Evolutionary conservation across 306 rosid species (phyloP), one percentile per base, ranked within the genome.

Genomic region (Citrullus amarus): DNA sequence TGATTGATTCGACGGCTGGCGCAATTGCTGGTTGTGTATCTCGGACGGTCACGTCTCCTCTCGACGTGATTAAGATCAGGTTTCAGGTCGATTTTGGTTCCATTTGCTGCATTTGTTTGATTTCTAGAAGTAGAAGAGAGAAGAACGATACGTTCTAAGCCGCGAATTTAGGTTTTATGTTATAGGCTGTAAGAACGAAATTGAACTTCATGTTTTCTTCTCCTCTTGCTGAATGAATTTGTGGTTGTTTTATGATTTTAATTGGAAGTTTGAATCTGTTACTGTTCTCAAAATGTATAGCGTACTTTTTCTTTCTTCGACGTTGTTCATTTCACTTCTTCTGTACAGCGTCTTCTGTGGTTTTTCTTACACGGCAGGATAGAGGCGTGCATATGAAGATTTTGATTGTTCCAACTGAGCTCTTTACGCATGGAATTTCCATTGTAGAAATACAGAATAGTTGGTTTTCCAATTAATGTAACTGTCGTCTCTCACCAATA

Each of bases 21-120:
- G 93, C 96, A 39, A 86, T 89, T 79, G 87, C 98, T 15, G 97
- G 98, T 43, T 97, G 88, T 34, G 87, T 95, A 34, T 92, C 98
- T 39, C 85, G 97, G 74, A 95, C 92, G 3, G 92, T 95, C 9
- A 95, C 98, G 44, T 92, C 97, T 17, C 98, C 97, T 41, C 96
- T 92, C 69, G 98, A 95, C 74, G 98, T 95, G 78, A 95, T 95
- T 79, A 95, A 95, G 89, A 95, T 95, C 87, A 87, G 97, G 82
- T 95, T 95, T 74, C 98, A 95, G 93, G 98, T 92, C 15, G 28
- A 53, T 67, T 67, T 48, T 53, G 61, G 59, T 36, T 16, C 44
- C 48, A 79, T 62, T 48, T 5, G 16, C 63, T 74, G 62, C 63
- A 53, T 32, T 74, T 72, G 77, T 60, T 18, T 81, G 58, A 11